These are phyloP conservation scores for Solanum microdontum DNA, from an alignment of 257 asterid species.

Conservation along the genomic window DNA sequence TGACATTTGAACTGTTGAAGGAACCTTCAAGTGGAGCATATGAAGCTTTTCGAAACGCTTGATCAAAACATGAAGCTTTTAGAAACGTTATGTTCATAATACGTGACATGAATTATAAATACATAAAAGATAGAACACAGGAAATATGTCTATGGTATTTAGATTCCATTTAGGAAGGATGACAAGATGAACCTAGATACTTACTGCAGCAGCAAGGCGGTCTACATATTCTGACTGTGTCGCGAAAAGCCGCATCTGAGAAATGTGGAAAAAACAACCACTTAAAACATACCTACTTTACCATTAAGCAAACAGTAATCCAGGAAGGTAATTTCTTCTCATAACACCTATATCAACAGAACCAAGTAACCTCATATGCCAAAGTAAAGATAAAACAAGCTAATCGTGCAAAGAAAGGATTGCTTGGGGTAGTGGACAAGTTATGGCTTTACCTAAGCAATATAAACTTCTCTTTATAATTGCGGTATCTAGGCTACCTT, in stretches of 20 bases:
- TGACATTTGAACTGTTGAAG: neutral
- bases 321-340: neutral
- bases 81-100: neutral
- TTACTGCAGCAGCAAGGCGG: slow-evolving; percentile 84
- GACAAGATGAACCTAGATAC: slow-evolving; percentile 11
- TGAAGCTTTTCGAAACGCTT: neutral
- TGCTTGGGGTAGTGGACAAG: neutral
- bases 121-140: neutral
- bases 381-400: neutral
- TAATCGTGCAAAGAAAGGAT: neutral
- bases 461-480: neutral
- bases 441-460: neutral
- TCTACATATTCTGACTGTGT: slow-evolving; percentile 85
- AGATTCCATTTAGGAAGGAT: neutral
- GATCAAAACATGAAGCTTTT: neutral
- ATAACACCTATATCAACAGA: neutral
- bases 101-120: neutral
- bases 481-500: neutral
- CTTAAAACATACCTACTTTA: neutral
- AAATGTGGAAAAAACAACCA: neutral
- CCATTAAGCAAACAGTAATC: neutral
- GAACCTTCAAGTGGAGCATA: neutral
- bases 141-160: neutral
- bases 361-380: neutral
- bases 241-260: slow-evolving; percentile 81